Base-by-base conservation (phyloP, 2,329 filamentous ascomycete species). In the Fusarium heterosporum region DNA sequence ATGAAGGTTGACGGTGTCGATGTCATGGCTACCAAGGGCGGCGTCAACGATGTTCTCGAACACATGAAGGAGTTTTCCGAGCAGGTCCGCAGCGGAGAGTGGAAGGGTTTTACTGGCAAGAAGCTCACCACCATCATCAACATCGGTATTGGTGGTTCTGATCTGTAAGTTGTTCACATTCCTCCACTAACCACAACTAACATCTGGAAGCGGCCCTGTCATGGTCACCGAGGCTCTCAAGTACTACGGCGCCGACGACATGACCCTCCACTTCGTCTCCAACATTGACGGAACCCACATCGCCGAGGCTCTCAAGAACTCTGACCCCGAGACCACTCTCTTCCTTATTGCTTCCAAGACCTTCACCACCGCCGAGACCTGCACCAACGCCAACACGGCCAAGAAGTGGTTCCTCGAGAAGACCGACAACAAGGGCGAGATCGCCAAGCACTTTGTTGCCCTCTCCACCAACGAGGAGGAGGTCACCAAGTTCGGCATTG, bases 201-300 rank as follows among this genome's bases (percentile, higher is more conserved):
- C 52, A 56, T 26, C 47, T 19, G 43, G 43, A 71, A 96, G 93
- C 71, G 96, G 96, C 61, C 96, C 96, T 32, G 96, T 99, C 78
- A 99, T 99, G 96, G 96, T 99, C 73, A 96, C 94, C 39, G 96
- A 99, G 83, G 94, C 96, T 43, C 88, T 99, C 74, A 98, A 97
- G 87, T 87, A 93, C 77, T 99, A 99, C 80, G 92, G 93, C 47
- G 90, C 93, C 78, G 87, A 89, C 64, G 90, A 91, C 80, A 87
- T 93, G 83, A 97, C 90, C 68, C 87, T 98, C 43, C 95, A 98
- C 87, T 99, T 99, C 75, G 96, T 99, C 72, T 98, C 95, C 84
- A 99, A 99, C 87, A 98, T 99, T 77, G 96, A 99, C 78, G 96
- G 96, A 72, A 99, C 96, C 55, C 96, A 99, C 84, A 93, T 98